Evolutionary conservation across 331 rosid species (phyloP), one percentile per base, ranked within the genome.

Genomic region (Quercus lobata): DNA sequence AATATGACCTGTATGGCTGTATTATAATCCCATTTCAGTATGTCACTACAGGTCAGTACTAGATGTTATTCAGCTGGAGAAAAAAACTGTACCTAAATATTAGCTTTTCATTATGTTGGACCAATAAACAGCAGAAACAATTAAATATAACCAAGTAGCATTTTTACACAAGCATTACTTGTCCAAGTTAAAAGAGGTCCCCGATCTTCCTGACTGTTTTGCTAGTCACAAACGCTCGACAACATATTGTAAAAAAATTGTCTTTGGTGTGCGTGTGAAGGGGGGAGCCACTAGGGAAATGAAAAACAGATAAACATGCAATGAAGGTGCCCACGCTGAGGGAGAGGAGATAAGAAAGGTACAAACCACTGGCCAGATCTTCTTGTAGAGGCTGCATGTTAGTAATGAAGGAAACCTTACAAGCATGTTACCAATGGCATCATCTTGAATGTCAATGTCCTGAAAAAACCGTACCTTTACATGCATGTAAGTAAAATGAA

Each of bases 371-470:
- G 94, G 97, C 22, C 94, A 87, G 73, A 94, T 92, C 91, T 94
- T 94, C 91, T 92, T 94, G 89, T 85, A 11, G 74, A 94, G 88
- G 85, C 97, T 94, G 90, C 91, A 94, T 56, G 98, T 92, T 49
- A 94, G 89, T 83, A 94, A 78, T 4, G 92, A 76, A 71, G 98
- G 97, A 88, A 92, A 94, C 77, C 89, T 94, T 27, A 91, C 98
- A 80, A 94, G 97, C 98, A 94, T 94, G 85, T 89, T 94, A 77
- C 97, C 92, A 73, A 94, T 89, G 49, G 94, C 97, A 58, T 90
- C 97, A 56, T 92, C 86, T 74, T 74, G 90, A 83, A 94, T 80
- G 35, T 97, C 98, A 11, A 94, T 71, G 80, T 92, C 97, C 83
- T 85, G 89, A 74, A 92, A 92, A 88, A 94, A 92, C 44, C 75